phyloP scores from a whole-genome alignment of 352 stramenopile genomes.

The Pythium sp. region DNA sequence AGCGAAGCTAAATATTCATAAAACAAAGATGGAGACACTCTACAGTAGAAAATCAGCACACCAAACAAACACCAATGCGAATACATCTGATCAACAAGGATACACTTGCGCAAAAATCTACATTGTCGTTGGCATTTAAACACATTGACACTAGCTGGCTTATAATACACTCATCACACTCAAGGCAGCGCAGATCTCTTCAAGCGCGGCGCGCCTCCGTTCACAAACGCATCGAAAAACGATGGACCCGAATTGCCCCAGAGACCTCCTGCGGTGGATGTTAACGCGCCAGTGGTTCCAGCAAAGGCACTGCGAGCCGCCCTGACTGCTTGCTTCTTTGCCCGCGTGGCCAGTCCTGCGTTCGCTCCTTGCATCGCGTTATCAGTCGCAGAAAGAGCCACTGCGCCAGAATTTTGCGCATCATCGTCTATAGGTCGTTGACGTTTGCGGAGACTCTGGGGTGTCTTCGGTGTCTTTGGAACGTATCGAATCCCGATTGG shows the following conservation, averaged over 20 bases:
- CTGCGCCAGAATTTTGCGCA: not conserved
- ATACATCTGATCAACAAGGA: not conserved
- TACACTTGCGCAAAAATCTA: not conserved
- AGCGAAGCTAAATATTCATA: not conserved
- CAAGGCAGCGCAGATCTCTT: constrained; percentile 29
- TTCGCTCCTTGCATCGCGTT: constrained; percentile 39
- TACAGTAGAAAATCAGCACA: not conserved
- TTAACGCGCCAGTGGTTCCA: constrained; percentile 13
- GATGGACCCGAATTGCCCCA: constrained; percentile 26
- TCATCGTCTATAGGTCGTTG: constrained; percentile 9
- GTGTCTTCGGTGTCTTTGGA: constrained; percentile 20
- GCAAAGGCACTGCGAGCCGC: constrained; percentile 5
- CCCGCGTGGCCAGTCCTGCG: constrained; percentile 30
- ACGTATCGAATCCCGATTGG: constrained; percentile 22
- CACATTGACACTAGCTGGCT: not conserved
- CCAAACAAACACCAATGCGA: not conserved
- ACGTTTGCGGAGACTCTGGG: constrained; percentile 15
- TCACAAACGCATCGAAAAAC: constrained; percentile 80
- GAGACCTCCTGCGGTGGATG: not conserved
- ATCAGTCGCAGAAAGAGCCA: constrained; percentile 4
- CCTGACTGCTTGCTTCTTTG: constrained; percentile 40
- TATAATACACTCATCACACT: not conserved
- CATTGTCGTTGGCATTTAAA: not conserved
- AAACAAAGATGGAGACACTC: not conserved
- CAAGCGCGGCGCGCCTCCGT: constrained; percentile 51